Evolutionary conservation across 169 alveolate species (phyloP).

Genomic region (Plasmodium coatneyi): DNA sequence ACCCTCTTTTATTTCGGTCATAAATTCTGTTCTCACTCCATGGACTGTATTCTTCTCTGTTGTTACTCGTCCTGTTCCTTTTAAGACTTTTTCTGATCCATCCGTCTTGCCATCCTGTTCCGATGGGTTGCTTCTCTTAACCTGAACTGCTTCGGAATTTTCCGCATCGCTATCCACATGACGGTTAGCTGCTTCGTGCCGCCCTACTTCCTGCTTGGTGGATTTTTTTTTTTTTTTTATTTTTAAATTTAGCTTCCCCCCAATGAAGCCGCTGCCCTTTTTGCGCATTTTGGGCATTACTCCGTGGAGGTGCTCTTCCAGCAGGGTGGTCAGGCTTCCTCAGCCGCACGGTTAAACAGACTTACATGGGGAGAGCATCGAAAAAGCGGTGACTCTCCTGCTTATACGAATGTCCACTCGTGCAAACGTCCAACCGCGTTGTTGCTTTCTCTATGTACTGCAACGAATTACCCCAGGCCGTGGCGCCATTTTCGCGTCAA

Average conservation of each 20-base stretch:
- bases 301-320: not conserved
- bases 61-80: slow-evolving; percentile 83
- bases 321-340: not conserved
- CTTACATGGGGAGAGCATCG: not conserved
- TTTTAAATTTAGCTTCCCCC: slow-evolving; percentile 65
- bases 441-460: not conserved
- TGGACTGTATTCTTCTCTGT: slow-evolving; percentile 83
- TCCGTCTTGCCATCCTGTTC: not conserved
- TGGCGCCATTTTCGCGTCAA: not conserved
- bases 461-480: not conserved
- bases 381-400: not conserved
- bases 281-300: slow-evolving; percentile 6
- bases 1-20: slow-evolving; percentile 77
- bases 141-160: not conserved
- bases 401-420: not conserved
- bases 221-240: slow-evolving; percentile 30
- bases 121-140: not conserved
- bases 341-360: not conserved
- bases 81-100: not conserved
- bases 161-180: not conserved
- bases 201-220: not conserved
- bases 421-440: not conserved
- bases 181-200: not conserved
- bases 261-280: slow-evolving; percentile 16
- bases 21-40: slow-evolving; percentile 84